These are phyloP conservation scores for Nothomitra cinnamomea DNA, from an alignment of 2,329 filamentous ascomycete species.

Conservation along the genomic window DNA sequence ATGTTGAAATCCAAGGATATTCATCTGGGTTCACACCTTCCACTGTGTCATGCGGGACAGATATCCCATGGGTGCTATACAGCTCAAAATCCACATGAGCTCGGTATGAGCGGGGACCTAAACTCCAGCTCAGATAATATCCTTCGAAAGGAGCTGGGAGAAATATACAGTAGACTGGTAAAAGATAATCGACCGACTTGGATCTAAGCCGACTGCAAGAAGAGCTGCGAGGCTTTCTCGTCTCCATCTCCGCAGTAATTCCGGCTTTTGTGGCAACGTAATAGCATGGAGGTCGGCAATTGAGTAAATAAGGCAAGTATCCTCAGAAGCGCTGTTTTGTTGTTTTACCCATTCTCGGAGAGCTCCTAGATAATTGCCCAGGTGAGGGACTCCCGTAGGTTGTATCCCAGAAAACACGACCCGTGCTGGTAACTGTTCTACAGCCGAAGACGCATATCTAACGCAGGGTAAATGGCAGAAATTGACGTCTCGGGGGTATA, in stretches of 20 bases:
- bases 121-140: neutral
- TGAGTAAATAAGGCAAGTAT: slow-evolving; percentile 58
- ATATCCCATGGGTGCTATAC: slow-evolving; percentile 80
- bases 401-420: slow-evolving; percentile 93
- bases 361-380: slow-evolving; percentile 91
- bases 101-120: slow-evolving; percentile 67
- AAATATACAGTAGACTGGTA: slow-evolving; percentile 55
- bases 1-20: neutral
- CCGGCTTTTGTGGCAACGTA: slow-evolving; percentile 53
- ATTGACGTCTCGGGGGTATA: neutral
- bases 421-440: slow-evolving; percentile 12
- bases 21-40: slow-evolving; percentile 45
- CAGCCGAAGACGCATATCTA: neutral
- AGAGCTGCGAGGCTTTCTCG: slow-evolving; percentile 64
- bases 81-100: slow-evolving; percentile 94
- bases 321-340: slow-evolving; percentile 43
- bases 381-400: slow-evolving; percentile 81
- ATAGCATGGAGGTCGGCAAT: slow-evolving; percentile 91
- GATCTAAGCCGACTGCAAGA: slow-evolving; percentile 69
- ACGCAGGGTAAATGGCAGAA: neutral
- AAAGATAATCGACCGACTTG: slow-evolving; percentile 62
- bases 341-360: slow-evolving; percentile 71
- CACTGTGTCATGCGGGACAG: slow-evolving; percentile 98
- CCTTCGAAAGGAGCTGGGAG: neutral
- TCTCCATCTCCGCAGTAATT: slow-evolving; percentile 44